These are phyloP conservation scores for Globisporangium lucens DNA, from an alignment of 352 stramenopile species.

Conservation along the genomic window DNA sequence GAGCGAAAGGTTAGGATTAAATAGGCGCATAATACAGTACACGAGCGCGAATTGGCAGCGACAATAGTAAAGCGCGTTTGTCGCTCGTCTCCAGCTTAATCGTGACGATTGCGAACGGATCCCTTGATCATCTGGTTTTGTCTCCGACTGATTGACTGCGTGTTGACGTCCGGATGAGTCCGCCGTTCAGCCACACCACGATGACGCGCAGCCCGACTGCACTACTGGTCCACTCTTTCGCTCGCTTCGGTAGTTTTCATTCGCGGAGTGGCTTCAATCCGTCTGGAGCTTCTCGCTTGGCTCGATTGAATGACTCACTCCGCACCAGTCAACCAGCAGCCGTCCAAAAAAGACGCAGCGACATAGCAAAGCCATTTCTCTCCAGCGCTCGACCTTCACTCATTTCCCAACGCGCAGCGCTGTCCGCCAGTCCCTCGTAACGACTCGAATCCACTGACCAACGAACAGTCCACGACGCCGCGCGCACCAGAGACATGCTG, in stretches of 20 bases:
- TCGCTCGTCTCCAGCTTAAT: not conserved
- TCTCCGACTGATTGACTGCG: not conserved
- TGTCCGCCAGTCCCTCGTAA: not conserved
- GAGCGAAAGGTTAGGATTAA: not conserved
- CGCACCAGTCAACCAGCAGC: not conserved
- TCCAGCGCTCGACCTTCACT: conserved; percentile 8
- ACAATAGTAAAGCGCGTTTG: not conserved
- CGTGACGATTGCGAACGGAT: not conserved
- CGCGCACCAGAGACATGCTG: not conserved
- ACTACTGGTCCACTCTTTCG: not conserved
- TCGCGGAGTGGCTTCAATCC: not conserved
- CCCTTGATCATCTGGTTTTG: not conserved
- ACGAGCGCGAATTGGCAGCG: not conserved
- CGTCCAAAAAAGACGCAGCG: conserved; percentile 2
- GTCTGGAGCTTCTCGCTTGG: not conserved
- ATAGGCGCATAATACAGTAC: not conserved
- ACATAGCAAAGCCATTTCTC: conserved; percentile 9
- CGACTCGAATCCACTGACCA: not conserved
- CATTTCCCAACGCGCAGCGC: not conserved
- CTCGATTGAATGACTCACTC: not conserved
- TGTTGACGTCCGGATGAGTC: not conserved
- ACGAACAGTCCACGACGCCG: not conserved
- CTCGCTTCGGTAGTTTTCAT: not conserved
- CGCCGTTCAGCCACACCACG: not conserved
- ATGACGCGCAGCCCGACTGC: not conserved